A percentile compares a stretch with the other conserved stretches of the same genome.
Conservation (phyloP, 495 filamentous ascomycete genomes). For the Pyronema domesticum region DNA sequence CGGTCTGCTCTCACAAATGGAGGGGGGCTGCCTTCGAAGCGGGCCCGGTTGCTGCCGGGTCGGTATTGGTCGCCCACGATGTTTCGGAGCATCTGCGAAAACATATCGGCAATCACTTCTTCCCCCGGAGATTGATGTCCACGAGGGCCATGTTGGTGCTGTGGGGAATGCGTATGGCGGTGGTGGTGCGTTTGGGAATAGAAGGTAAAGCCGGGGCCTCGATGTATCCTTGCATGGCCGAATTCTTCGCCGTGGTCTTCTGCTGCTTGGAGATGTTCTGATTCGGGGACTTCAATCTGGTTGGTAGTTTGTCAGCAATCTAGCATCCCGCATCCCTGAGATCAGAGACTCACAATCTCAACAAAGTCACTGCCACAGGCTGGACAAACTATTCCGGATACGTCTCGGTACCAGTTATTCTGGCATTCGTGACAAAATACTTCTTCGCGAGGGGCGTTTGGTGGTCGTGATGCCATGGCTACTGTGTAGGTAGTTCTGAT, state of each 20-base stretch:
- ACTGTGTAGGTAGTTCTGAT: not conserved
- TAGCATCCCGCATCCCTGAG: too few species aligned
- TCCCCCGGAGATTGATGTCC: conserved; percentile 24
- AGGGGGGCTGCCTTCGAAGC: too few species aligned
- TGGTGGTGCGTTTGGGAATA: not conserved
- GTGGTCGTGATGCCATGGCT: conserved; percentile 17
- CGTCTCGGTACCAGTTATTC: conserved; percentile 59
- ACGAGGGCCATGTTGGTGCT: conserved; percentile 21
- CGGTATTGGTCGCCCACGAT: conserved; percentile 9
- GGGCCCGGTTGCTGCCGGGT: conserved; percentile 3
- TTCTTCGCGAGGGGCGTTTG: conserved; percentile 35
- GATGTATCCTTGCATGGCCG: not conserved
- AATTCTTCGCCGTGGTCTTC: conserved; percentile 16
- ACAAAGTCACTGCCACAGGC: conserved; percentile 55
- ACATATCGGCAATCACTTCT: conserved; percentile 13
- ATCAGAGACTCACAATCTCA: conserved; percentile 50
- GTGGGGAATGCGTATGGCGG: conserved; percentile 9
- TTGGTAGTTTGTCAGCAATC: too few species aligned
- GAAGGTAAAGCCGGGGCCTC: too few species aligned
- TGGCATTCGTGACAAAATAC: conserved; percentile 69
- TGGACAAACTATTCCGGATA: conserved; percentile 52
- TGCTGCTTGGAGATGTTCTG: conserved; percentile 3
- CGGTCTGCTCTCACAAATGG: not conserved
- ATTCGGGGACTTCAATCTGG: too few species aligned
- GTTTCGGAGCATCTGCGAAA: conserved; percentile 15